A percentile compares a stretch with the other conserved stretches of the same genome.
Conservation (phyloP, 768 basidiomycete genomes). For the Kwoniella dendrophila region DNA sequence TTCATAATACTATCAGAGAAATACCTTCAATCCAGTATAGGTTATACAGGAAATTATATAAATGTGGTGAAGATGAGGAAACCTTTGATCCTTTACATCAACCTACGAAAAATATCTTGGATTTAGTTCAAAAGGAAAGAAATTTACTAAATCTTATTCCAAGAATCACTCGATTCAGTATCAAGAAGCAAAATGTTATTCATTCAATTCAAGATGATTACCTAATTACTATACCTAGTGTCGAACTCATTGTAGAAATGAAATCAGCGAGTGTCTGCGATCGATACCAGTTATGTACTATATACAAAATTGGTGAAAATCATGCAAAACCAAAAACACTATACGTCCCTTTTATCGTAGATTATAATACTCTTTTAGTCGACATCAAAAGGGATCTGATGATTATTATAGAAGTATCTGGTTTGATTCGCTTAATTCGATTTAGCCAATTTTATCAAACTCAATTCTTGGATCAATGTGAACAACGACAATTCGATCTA, state of each 20-base stretch:
- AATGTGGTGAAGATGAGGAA: background rate
- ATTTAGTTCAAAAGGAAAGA: background rate
- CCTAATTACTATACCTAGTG: background rate
- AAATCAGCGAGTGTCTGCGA: background rate
- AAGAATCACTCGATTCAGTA: background rate
- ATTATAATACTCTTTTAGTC: background rate
- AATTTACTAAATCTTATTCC: background rate
- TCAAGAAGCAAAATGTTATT: background rate
- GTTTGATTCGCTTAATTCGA: background rate
- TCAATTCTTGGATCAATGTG: background rate
- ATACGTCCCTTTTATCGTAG: background rate
- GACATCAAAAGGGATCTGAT: constrained; percentile 1
- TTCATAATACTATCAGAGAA: background rate
- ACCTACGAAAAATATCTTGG: background rate
- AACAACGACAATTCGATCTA: no score
- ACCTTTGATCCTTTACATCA: background rate
- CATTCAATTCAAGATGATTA: background rate
- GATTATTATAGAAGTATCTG: background rate
- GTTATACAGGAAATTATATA: background rate
- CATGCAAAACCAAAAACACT: background rate
- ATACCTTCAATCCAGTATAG: background rate
- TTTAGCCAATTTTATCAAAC: background rate
- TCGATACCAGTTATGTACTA: background rate
- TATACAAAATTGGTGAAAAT: background rate
- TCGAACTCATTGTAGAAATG: background rate